Evolutionary conservation across 805 yeast genomes (phyloP).

Genomic region (Starmerella floris): DNA sequence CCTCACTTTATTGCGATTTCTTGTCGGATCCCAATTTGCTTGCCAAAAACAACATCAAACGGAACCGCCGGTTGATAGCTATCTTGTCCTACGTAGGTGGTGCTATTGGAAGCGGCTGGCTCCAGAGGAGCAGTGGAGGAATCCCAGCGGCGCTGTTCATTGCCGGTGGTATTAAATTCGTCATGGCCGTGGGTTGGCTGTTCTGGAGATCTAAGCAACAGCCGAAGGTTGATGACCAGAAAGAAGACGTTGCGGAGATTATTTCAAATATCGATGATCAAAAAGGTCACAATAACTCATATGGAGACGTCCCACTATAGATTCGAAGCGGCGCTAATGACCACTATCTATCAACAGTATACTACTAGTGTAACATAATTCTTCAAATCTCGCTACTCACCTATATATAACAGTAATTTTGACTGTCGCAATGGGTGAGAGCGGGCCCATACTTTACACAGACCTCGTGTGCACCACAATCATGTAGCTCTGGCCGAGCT

Average conservation of each 20-base stretch:
- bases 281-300: not conserved
- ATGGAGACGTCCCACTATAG: not conserved
- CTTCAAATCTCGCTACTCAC: no score
- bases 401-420: no score
- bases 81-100: constrained; percentile 11
- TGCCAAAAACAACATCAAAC: constrained; percentile 4
- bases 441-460: no score
- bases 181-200: constrained; percentile 6
- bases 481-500: no score
- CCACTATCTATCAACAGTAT: no score
- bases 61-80: constrained; percentile 11
- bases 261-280: no score
- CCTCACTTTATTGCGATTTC: constrained; percentile 15
- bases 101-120: constrained; percentile 13
- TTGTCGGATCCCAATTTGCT: constrained; percentile 11
- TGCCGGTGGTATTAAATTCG: constrained; percentile 9
- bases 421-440: no score
- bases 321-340: no score
- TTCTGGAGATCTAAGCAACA: constrained; percentile 5
- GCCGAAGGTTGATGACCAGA: not conserved
- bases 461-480: no score
- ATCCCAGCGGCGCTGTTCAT: constrained; percentile 12
- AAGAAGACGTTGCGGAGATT: no score
- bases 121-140: constrained; percentile 12
- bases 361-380: no score